Conservation (phyloP, 75 land plant species). For the Chamaecyparis obtusa region DNA sequence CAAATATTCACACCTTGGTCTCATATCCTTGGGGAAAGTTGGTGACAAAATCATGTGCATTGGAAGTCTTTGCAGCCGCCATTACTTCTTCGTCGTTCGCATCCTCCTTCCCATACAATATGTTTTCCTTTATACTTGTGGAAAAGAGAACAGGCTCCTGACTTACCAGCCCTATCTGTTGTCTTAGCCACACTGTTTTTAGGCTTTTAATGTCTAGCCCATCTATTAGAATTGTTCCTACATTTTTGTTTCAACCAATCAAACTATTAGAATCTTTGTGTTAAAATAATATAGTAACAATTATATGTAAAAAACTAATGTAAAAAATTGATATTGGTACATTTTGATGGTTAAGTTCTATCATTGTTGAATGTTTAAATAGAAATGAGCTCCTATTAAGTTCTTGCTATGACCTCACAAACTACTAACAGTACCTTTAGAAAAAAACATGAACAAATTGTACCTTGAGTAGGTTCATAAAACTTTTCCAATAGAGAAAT, state of each 20-base stretch:
- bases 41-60: conserved; percentile 27
- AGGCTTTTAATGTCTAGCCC: conserved; percentile 39
- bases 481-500: conserved; percentile 56
- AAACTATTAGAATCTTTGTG: neutral
- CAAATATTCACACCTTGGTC: too few relatives aligned
- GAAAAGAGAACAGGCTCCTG: conserved; percentile 59
- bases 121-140: conserved; percentile 43
- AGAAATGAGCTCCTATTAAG: too few relatives aligned
- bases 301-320: too few relatives aligned
- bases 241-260: neutral
- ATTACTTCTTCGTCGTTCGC: conserved; percentile 40
- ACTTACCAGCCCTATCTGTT: conserved; percentile 54
- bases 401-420: too few relatives aligned
- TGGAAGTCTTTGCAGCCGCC: conserved; percentile 41
- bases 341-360: too few relatives aligned
- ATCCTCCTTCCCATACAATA: conserved; percentile 51
- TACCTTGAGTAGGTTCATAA: conserved; percentile 29
- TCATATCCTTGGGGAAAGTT: too few relatives aligned
- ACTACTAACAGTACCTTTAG: too few relatives aligned
- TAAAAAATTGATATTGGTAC: too few relatives aligned
- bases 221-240: conserved; percentile 40
- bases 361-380: too few relatives aligned
- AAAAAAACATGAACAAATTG: neutral
- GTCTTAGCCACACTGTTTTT: conserved; percentile 44
- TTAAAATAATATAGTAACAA: neutral